Base-by-base conservation (phyloP, 768 basidiomycete species). In the Pholiota conissans region DNA sequence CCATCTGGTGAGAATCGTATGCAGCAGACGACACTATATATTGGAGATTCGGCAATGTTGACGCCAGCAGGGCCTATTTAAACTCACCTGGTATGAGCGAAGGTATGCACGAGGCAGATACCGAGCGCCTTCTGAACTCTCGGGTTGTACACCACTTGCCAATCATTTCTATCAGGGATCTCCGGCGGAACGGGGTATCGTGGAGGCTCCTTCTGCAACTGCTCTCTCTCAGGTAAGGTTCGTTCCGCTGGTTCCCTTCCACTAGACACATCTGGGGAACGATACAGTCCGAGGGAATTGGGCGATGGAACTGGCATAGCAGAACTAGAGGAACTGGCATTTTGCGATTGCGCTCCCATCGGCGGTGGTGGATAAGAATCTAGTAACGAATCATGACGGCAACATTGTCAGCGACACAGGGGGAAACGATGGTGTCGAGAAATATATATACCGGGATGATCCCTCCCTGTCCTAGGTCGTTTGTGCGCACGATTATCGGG, bases 1-100 rank as follows among this genome's bases (percentile, higher is more conserved):
- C 96, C 96, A 69, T 98, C 94, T 13, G 90, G 84, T 5, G 94
- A 96, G 74, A 98, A 98, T 61, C 89, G 85, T 18, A 98, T 96
- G 68, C 95, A 97, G 71, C 96, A 98, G 0, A 82, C 80, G 14
- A 83, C 81, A 46, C 82, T 83, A 54, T 37, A 40, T 26, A 35
- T 26, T 39, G 30, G 22, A 42, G 46, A 49, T 51, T 26, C 51
- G 49, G 48, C 16, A 49, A 54, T 26, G 24, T 27, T 34, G 24
- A 50, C 42, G 22, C 35, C 6, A 39, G 28, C 20, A 26, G 39
- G 48, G 34, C 35, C 39, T 9, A 30, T 28, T 35, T 60, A 49
- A 45, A 71, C 72, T 58, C 66, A 93, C 92, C 90, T 93, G 65
- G 89, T 86, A 65, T 96, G 93, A 69, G 82, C 81, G 22, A 96